Base-by-base conservation (phyloP, 2,329 filamentous ascomycete species). In the Leptodontidium sp. region DNA sequence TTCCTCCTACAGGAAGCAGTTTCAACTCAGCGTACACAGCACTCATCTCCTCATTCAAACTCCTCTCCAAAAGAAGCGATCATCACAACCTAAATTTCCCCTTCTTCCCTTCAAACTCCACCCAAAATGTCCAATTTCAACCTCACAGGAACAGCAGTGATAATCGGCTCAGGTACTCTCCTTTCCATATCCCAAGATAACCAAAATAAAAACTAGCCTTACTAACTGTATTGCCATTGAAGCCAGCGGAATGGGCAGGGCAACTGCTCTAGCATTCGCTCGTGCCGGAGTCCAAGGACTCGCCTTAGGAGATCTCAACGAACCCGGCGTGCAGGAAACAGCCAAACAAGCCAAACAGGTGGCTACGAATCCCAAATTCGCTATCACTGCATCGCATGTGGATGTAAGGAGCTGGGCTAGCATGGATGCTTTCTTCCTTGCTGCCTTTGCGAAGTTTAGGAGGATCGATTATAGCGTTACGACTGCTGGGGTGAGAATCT, bases 391-490 rank as follows among this genome's bases (percentile, higher is more conserved):
- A 6, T 45, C 77, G 8, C 26, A 67, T n/a, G 74, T 79, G 9
- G 75, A 80, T 61, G 71, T 78, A 1, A 67, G 72, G 1, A 65
- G 74, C 45, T 61, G 62, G 24, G 43, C 38, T 0, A 71, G 67
- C 35, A 74, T 79, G 12, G 64, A 78, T 45, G 40, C 43, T 0
- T 75, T 80, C 72, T 69, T 79, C 15, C 63, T 72, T 15, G 8
- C 61, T 4, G 80, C 82, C 26, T 74, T 87, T n/a, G 71, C 78
- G 24, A 79, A 80, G 40, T 84, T 85, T 61, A 85, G 85, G 8
- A 81, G 81, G 53, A 81, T 88, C 17, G 83, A 87, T 70, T 85
- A 85, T 6, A 84, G 84, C 24, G 84, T 84, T 5, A 87, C 89
- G 61, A 80, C 86, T 5, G 87, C 87, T 0, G 72, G 72, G 15